Conservation (phyloP, 306 rosid species). For the Castanea crenata region DNA sequence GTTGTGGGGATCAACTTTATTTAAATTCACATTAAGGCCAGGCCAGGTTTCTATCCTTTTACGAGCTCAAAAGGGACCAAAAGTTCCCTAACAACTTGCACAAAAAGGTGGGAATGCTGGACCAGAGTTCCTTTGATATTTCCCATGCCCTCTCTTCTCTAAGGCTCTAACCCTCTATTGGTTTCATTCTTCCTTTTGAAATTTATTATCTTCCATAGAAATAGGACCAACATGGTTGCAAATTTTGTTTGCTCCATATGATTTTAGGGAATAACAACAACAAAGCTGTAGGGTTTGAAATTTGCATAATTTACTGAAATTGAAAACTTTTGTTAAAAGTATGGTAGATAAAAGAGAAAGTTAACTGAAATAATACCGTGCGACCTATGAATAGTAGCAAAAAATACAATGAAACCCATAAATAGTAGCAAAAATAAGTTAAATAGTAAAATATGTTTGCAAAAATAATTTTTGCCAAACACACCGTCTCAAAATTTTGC, state of each 20-base stretch:
- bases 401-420: no score
- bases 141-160: neutral
- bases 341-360: no score
- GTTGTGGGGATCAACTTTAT: conserved; percentile 37
- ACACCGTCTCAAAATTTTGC: no score
- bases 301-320: no score
- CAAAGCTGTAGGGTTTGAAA: no score
- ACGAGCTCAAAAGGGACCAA: conserved; percentile 20
- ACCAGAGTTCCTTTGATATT: neutral
- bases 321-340: no score
- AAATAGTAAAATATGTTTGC: no score
- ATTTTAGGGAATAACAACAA: no score
- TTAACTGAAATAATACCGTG: no score
- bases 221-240: neutral
- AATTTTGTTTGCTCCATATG: neutral
- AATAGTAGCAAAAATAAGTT: no score
- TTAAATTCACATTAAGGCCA: conserved; percentile 21
- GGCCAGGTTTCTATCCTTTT: conserved; percentile 29
- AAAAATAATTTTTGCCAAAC: no score
- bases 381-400: no score
- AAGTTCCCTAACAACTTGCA: conserved; percentile 29
- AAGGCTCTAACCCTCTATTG: neutral
- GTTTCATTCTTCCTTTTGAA: neutral
- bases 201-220: neutral
- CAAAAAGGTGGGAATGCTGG: conserved; percentile 8